phyloP scores from a whole-genome alignment of 495 filamentous ascomycete genomes.

The Penicillium tannophilum region DNA sequence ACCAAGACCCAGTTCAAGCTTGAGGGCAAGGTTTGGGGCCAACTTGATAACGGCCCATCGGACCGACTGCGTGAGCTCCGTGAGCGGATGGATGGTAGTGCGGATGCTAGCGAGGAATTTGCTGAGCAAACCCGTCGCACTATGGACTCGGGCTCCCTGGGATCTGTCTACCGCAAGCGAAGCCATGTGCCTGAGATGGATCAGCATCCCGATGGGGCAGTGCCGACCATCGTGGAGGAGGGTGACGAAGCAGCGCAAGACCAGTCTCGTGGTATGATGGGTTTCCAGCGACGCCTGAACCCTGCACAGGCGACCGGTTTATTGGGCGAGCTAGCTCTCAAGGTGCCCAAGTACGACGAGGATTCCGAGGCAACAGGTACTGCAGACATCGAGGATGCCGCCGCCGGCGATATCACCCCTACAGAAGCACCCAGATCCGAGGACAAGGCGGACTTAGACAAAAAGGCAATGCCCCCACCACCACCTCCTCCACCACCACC shows the following conservation, averaged over 20 bases:
- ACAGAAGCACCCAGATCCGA: slow-evolving; percentile 25
- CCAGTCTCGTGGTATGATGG: slow-evolving; percentile 65
- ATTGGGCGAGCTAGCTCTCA: slow-evolving; percentile 78
- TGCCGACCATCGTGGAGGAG: slow-evolving; percentile 38
- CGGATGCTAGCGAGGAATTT: slow-evolving; percentile 51
- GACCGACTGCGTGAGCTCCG: slow-evolving; percentile 89
- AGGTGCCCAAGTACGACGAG: slow-evolving; percentile 75
- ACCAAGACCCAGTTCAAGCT: slow-evolving; percentile 99
- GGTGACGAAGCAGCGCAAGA: slow-evolving; percentile 57
- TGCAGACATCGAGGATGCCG: slow-evolving; percentile 50
- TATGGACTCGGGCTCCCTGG: slow-evolving; percentile 60
- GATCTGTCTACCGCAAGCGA: slow-evolving; percentile 64
- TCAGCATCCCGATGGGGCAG: slow-evolving; percentile 39
- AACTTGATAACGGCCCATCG: slow-evolving; percentile 70
- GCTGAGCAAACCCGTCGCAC: slow-evolving; percentile 52
- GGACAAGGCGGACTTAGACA: slow-evolving; percentile 20
- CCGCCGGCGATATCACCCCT: slow-evolving; percentile 36
- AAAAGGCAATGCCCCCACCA: slow-evolving; percentile 50
- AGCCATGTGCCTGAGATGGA: slow-evolving; percentile 53
- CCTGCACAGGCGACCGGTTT: slow-evolving; percentile 72
- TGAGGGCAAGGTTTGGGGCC: slow-evolving; percentile 91
- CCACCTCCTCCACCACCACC: slow-evolving; percentile 36
- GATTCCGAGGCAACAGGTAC: slow-evolving; percentile 58
- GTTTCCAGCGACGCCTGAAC: slow-evolving; percentile 71
- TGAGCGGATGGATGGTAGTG: slow-evolving; percentile 85